Conservation (phyloP, 768 basidiomycete species). For the Lyophyllum semitale region DNA sequence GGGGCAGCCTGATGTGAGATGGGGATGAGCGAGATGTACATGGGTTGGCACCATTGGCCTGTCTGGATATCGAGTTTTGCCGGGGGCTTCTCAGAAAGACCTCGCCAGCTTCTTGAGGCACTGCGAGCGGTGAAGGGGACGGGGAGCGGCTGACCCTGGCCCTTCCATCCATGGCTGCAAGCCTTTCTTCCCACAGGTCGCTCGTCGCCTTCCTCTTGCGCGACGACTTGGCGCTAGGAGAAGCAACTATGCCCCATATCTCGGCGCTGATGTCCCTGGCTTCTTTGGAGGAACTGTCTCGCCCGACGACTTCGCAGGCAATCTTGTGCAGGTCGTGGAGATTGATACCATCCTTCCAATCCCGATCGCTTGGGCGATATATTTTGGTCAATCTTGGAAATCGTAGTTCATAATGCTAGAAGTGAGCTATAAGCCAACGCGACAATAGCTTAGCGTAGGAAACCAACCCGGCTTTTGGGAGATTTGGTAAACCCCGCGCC, state of each 20-base stretch:
- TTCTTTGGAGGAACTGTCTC: conserved; percentile 51
- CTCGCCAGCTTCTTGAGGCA: background rate
- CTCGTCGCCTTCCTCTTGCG: conserved; percentile 39
- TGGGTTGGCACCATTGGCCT: background rate
- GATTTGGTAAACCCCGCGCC: conserved; percentile 85
- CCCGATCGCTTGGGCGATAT: conserved; percentile 59
- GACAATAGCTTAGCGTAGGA: background rate
- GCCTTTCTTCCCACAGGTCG: conserved; percentile 44
- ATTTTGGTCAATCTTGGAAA: conserved; percentile 81
- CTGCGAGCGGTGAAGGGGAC: background rate
- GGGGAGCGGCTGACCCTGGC: background rate
- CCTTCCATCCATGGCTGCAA: conserved; percentile 27
- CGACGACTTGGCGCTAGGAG: conserved; percentile 37
- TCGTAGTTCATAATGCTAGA: conserved; percentile 79
- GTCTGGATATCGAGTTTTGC: background rate
- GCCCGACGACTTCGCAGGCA: conserved; percentile 56
- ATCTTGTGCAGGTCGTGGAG: conserved; percentile 53
- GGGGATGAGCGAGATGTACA: background rate
- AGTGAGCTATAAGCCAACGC: background rate
- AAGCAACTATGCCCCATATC: conserved; percentile 38
- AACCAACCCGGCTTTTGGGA: conserved; percentile 49
- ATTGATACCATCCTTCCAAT: conserved; percentile 59
- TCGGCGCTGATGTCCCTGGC: conserved; percentile 43
- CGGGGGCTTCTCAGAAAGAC: background rate
- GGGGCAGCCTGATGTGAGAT: too few relatives aligned